Evolutionary conservation across 2,329 filamentous ascomycete species (phyloP), one percentile per base, ranked within the genome.

Genomic region (Byssochlamys sp.): DNA sequence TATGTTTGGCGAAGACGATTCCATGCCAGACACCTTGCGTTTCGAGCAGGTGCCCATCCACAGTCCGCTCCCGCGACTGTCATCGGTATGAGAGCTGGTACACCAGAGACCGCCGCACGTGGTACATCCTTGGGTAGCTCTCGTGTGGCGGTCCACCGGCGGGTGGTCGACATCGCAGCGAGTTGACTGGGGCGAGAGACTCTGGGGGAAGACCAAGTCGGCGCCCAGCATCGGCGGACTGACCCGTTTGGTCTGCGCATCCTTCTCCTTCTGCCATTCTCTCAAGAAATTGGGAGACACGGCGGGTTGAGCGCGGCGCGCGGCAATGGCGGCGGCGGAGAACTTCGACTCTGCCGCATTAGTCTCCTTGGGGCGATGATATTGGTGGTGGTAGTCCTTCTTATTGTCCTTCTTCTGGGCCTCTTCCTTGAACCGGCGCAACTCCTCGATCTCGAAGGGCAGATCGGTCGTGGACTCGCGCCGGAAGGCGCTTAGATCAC

Each of bases 171-270:
- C 85, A 68, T 95, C 90, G 66, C 95, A 87, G 66, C 90, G 86
- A 14, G 91, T 95, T 56, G 86, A 83, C 71, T 92, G 87, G 4
- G 92, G 92, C 27, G 91, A 96, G 9, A 82, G 80, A 69, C 90
- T 96, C 69, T 82, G 83, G 33, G 90, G 89, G 70, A 96, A 95
- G 27, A 80, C 78, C 56, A 97, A 81, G 63, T 95, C 88, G 58
- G 79, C 77, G 57, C 92, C 92, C 10, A 96, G 83, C 91, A 97
- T 95, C 9, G 92, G 92, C 48, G 92, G 92, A 49, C 80, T 81
- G 50, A 78, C 77, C 59, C 84, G 85, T 25, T 79, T 79, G 76
- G 84, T 81, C 27, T 78, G 77, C 60, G 79, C 75, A n/a, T 62
- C 62, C 11, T 59, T 52, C 28, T 62, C 60, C 48, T 63, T 63